Conservation (phyloP, 306 rosid species). For the Heteromeles arbutifolia region DNA sequence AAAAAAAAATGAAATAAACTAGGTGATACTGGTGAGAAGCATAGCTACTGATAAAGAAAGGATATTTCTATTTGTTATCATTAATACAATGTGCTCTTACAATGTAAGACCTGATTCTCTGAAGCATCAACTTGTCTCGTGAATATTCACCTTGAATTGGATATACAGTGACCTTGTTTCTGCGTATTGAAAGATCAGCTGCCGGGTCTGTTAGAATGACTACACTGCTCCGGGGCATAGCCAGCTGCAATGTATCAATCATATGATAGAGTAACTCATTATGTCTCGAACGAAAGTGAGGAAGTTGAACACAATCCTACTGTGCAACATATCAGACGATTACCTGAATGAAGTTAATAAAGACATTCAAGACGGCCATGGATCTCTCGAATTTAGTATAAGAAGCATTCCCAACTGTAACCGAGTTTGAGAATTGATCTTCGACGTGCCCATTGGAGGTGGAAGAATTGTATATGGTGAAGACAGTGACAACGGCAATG, state of each 20-base stretch:
- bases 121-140: constrained; percentile 96
- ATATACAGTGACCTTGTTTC: constrained; percentile 54
- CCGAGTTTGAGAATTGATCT: constrained; percentile 39
- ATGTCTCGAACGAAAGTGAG: too few species aligned
- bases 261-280: background rate
- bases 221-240: constrained; percentile 69
- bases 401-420: constrained; percentile 56
- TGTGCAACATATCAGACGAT: background rate
- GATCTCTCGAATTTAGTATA: constrained; percentile 66
- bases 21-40: background rate
- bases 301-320: too few species aligned
- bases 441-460: constrained; percentile 24
- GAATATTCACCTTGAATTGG: constrained; percentile 87
- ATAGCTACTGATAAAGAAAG: constrained; percentile 4
- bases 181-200: constrained; percentile 60
- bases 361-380: constrained; percentile 67
- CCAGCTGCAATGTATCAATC: constrained; percentile 38
- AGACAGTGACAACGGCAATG: constrained; percentile 66
- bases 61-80: constrained; percentile 26
- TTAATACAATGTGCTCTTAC: constrained; percentile 59
- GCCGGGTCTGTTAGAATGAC: constrained; percentile 69
- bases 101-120: constrained; percentile 98
- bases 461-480: constrained; percentile 61
- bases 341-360: constrained; percentile 80
- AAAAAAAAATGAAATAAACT: background rate